Base-by-base conservation (phyloP, 116 monocot genomes). In the Dioscorea cayenensis region DNA sequence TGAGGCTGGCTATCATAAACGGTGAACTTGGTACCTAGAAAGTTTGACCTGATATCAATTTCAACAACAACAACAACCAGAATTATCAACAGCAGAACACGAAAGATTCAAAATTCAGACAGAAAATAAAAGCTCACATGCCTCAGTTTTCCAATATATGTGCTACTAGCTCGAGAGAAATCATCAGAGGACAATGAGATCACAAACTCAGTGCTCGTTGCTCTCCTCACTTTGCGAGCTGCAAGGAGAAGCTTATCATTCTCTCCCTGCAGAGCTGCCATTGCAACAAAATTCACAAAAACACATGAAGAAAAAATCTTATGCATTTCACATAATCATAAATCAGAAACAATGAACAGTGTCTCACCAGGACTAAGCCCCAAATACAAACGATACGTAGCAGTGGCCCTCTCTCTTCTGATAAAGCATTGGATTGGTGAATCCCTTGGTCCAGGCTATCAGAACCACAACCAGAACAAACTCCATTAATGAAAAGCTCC, bases 131-230 rank as follows among this genome's bases (percentile, higher is more conserved):
- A 69, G 32, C 48, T 37, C 43, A 77, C 80, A 68, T 85, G 72
- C 88, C 73, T 90, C 66, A 90, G 55, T 69, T 90, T 90, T 18
- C 89, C 89, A 66, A 86, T 77, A 71, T 89, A 90, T 14, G 78
- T 84, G 62, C 76, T 83, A 72, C 89, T 90, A 36, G 80, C 77
- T 36, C 77, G 80, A 74, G 89, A 86, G 72, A 86, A 90, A 63
- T 90, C 89, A 60, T 86, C 78, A 12, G 78, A 61, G 5, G 78
- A 73, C 68, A 86, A 78, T 10, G 89, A 83, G 36, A 90, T 86
- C 35, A 90, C 80, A 78, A 90, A 90, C 8, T 83, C 82, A 0
- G 86, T 79, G 61, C 81, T 79, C 32, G 86, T 78, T 61, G 89
- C 89, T 67, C 81, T 77, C 25, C 86, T 77, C 18, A 83, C 60